A percentile compares a stretch with the other conserved stretches of the same genome.
Evolutionary conservation across 306 rosid genomes (phyloP).

Genomic region (Vachellia pachyceras): DNA sequence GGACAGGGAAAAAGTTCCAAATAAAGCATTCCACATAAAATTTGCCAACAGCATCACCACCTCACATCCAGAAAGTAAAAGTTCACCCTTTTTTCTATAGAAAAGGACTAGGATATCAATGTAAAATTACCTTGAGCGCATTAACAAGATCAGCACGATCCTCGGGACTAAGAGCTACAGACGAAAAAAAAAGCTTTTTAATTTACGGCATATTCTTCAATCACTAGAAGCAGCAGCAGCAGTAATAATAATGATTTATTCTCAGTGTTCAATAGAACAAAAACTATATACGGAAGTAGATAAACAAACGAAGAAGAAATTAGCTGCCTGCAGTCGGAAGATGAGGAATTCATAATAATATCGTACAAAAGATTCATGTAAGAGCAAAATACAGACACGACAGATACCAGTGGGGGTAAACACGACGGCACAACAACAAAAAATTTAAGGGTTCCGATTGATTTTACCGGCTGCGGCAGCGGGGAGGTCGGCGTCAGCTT

Average conservation of each 20-base stretch:
- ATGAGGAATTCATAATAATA: neutral
- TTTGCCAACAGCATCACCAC: conserved; percentile 11
- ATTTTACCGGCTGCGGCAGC: conserved; percentile 58
- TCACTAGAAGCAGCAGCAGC: neutral
- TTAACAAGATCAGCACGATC: conserved; percentile 61
- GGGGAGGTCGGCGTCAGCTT: conserved; percentile 44
- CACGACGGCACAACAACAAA: neutral
- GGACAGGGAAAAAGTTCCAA: too few species aligned
- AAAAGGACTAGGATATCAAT: neutral
- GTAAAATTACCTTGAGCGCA: conserved; percentile 49
- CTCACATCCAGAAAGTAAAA: neutral
- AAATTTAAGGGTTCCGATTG: conserved; percentile 5
- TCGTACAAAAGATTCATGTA: neutral
- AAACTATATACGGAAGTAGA: neutral
- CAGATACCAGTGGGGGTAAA: neutral
- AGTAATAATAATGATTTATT: neutral
- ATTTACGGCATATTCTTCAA: conserved; percentile 32
- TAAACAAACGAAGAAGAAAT: conserved; percentile 1
- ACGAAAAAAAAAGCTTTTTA: neutral
- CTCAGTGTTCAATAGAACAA: neutral
- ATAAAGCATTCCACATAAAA: neutral
- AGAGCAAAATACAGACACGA: conserved; percentile 2
- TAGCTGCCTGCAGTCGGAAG: neutral
- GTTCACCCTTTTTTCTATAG: neutral
- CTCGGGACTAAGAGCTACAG: conserved; percentile 60